These are phyloP conservation scores for Aspergillus conjunctus DNA, from an alignment of 495 filamentous ascomycete genomes.

Conservation along the genomic window DNA sequence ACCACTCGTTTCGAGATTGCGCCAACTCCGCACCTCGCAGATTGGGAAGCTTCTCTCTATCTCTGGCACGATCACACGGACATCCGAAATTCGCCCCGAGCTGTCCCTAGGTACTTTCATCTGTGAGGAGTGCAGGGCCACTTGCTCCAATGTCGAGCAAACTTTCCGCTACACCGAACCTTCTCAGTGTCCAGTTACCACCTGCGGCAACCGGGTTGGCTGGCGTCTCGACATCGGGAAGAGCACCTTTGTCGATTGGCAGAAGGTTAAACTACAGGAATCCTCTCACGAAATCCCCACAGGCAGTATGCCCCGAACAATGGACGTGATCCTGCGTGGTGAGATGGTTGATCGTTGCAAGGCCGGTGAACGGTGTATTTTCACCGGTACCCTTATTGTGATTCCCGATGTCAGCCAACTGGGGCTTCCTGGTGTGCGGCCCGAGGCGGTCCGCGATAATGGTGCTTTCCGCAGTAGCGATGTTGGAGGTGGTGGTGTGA, in stretches of 20 bases:
- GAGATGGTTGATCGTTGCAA: conserved; percentile 98
- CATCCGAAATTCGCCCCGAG: conserved; percentile 94
- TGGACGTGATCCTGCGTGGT: conserved; percentile 96
- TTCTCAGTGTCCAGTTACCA: conserved; percentile 88
- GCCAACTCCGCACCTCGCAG: conserved; percentile 84
- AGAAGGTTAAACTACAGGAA: conserved; percentile 96
- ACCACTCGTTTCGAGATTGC: conserved; percentile 87
- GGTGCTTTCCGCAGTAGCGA: conserved; percentile 74
- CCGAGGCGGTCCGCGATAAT: conserved; percentile 85
- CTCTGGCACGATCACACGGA: conserved; percentile 94
- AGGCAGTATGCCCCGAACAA: conserved; percentile 96
- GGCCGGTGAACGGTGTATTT: conserved; percentile 96
- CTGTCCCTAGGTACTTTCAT: conserved; percentile 88
- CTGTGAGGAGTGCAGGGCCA: conserved; percentile 81
- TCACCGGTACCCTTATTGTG: conserved; percentile 94
- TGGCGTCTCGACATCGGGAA: conserved; percentile 96
- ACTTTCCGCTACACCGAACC: conserved; percentile 97
- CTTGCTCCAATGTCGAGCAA: conserved; percentile 90
- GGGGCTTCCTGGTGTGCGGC: conserved; percentile 81
- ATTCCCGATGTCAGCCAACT: conserved; percentile 97
- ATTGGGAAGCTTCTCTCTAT: conserved; percentile 93
- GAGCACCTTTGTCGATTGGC: conserved; percentile 98
- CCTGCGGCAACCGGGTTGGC: conserved; percentile 83
- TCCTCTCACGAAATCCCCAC: conserved; percentile 98
- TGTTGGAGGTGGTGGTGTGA: conserved; percentile 79